A percentile compares a stretch with the other conserved stretches of the same genome.
Conservation (phyloP, 163 green algal genomes). For the Chlamydomonas reinhardtii region DNA sequence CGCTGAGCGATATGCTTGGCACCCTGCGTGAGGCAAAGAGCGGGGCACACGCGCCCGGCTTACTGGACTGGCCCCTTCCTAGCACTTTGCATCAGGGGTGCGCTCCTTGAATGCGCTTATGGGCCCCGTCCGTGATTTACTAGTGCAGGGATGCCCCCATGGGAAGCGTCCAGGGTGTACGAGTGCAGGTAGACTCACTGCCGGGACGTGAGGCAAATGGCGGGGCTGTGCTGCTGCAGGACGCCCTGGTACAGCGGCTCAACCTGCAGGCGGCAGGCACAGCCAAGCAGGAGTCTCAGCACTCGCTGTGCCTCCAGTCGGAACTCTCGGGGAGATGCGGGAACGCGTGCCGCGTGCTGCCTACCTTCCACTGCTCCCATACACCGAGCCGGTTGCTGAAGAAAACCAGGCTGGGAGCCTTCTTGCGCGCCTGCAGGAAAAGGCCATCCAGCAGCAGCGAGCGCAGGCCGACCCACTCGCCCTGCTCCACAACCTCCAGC, state of each 20-base stretch:
- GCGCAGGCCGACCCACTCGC: constrained; percentile 32
- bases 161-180: too few relatives aligned
- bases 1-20: background rate
- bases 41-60: too few relatives aligned
- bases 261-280: background rate
- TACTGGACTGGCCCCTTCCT: too few relatives aligned
- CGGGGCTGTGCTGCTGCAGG: constrained; percentile 43
- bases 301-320: too few relatives aligned
- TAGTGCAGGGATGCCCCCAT: too few relatives aligned
- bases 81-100: too few relatives aligned
- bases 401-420: constrained; percentile 40
- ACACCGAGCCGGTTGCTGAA: constrained; percentile 40
- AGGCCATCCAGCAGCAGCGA: background rate
- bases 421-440: constrained; percentile 38
- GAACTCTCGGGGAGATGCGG: too few relatives aligned
- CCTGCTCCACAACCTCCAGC: constrained; percentile 47
- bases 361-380: constrained; percentile 53
- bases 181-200: too few relatives aligned
- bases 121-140: too few relatives aligned
- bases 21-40: background rate
- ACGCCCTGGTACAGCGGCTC: constrained; percentile 39
- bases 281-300: too few relatives aligned
- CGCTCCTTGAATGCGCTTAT: too few relatives aligned
- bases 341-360: background rate
- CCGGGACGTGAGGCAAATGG: constrained; percentile 29